These are phyloP conservation scores for Taiozyma sp. DNA, from an alignment of 1,139 yeast species.

Conservation along the genomic window DNA sequence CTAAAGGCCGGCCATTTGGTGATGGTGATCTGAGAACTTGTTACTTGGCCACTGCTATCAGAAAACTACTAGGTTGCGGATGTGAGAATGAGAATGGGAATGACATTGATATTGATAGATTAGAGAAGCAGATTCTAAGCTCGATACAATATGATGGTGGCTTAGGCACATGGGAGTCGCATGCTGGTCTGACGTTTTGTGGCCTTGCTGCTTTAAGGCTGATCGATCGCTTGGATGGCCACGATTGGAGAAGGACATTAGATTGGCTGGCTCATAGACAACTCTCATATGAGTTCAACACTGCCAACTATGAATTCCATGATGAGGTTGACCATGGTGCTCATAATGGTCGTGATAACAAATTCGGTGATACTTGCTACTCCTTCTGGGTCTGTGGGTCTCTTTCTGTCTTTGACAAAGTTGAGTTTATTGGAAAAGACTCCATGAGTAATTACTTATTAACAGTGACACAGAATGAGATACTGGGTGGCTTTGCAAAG, in stretches of 20 bases:
- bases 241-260: conserved; percentile 36
- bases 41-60: conserved; percentile 67
- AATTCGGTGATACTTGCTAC: conserved; percentile 87
- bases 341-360: conserved; percentile 84
- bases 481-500: conserved; percentile 85
- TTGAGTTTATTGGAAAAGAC: conserved; percentile 34
- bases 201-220: conserved; percentile 64
- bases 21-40: conserved; percentile 72
- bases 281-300: conserved; percentile 28
- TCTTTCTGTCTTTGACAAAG: conserved; percentile 37
- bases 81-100: conserved; percentile 6
- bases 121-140: conserved; percentile 38
- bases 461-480: conserved; percentile 52
- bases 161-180: conserved; percentile 65
- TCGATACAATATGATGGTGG: conserved; percentile 67
- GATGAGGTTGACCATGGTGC: conserved; percentile 55
- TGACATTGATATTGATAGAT: conserved; percentile 40
- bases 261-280: conserved; percentile 68
- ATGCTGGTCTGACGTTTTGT: conserved; percentile 86
- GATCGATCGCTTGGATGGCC: conserved; percentile 29
- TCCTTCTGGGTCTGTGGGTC: conserved; percentile 83
- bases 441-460: conserved; percentile 45
- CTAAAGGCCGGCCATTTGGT: conserved; percentile 43
- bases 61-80: conserved; percentile 43
- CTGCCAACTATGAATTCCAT: conserved; percentile 18